Evolutionary conservation across 768 basidiomycete species (phyloP).

Genomic region (Mrakia blollopis): DNA sequence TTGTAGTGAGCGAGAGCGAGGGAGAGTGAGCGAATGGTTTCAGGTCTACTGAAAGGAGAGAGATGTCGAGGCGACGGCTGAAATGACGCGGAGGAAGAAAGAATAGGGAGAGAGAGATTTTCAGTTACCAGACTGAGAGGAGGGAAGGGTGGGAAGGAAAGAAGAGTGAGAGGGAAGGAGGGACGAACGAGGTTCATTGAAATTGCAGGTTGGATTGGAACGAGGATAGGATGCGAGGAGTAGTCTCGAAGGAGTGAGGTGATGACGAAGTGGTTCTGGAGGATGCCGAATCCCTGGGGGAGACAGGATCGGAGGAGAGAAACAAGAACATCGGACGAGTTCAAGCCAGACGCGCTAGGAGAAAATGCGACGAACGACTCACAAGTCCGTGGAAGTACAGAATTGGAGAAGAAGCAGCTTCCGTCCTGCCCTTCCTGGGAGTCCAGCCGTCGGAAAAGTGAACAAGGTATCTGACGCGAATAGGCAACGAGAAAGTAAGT

Average conservation of each 20-base stretch:
- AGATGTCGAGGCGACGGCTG: conserved; percentile 51
- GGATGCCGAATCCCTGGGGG: conserved; percentile 20
- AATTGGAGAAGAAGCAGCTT: conserved; percentile 52
- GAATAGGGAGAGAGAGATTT: neutral
- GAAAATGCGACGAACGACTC: conserved; percentile 47
- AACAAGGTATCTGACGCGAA: conserved; percentile 59
- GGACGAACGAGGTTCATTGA: conserved; percentile 60
- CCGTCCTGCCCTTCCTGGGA: conserved; percentile 51
- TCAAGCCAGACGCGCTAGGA: conserved; percentile 40
- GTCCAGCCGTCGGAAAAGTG: conserved; percentile 67
- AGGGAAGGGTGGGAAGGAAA: neutral
- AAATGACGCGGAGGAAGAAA: neutral
- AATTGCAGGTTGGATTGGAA: conserved; percentile 77
- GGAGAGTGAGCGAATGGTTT: conserved; percentile 58
- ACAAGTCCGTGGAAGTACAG: conserved; percentile 87
- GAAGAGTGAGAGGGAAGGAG: neutral
- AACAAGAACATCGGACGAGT: neutral
- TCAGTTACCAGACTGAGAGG: too few relatives aligned
- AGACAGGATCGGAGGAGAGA: neutral
- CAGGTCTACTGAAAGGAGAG: conserved; percentile 59
- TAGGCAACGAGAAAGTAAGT: neutral
- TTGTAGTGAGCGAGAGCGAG: conserved; percentile 65
- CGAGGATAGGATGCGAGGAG: conserved; percentile 65
- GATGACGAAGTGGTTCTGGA: conserved; percentile 58
- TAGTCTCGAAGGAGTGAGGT: conserved; percentile 46